Base-by-base conservation (phyloP, 306 rosid species). In the Albizia julibrissin region DNA sequence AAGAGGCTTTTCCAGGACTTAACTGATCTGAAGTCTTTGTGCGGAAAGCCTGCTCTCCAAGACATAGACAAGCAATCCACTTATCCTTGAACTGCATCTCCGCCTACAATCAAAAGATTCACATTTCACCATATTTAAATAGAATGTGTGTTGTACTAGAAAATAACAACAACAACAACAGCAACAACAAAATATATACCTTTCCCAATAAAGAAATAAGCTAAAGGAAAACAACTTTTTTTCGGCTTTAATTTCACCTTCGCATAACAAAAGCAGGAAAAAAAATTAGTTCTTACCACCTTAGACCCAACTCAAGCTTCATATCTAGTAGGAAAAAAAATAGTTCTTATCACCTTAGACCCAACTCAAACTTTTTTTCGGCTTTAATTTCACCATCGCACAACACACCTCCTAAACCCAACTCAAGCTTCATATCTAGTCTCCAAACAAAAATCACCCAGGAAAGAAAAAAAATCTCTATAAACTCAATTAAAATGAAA, bases 1-100 rank as follows among this genome's bases (percentile, higher is more conserved):
- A 67, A 11, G 78, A 11, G n/a, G 69, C 4, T 22, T 49, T 34
- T 26, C 13, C 27, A 19, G 72, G 14, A 54, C 72, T 69, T 82
- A 86, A 93, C 99, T 84, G 88, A 47, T 92, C 87, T 69, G 99
- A 95, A 52, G 83, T 89, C 39, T 81, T 85, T 2, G 98, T 88
- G 3, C 99, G 99, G 62, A 90, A 95, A 34, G 99, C 89, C 62
- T 95, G 99, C 62, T 95, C 99, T 46, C 99, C 99, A 19, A 93
- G 89, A 22, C 98, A 89, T 66, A 95, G 82, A 49, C 98, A 93
- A 14, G 98, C 98, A 31, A 95, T 89, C 99, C 99, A 95, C 86
- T 88, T 93, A 70, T 95, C 99, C 88, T 92, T 91, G 86, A 95
- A 95, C 85, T 87, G 75, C 99, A 95, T 92, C 86, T 89, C 97